These are phyloP conservation scores for Starmerella tilneyi DNA, from an alignment of 805 yeast genomes.

Conservation along the genomic window DNA sequence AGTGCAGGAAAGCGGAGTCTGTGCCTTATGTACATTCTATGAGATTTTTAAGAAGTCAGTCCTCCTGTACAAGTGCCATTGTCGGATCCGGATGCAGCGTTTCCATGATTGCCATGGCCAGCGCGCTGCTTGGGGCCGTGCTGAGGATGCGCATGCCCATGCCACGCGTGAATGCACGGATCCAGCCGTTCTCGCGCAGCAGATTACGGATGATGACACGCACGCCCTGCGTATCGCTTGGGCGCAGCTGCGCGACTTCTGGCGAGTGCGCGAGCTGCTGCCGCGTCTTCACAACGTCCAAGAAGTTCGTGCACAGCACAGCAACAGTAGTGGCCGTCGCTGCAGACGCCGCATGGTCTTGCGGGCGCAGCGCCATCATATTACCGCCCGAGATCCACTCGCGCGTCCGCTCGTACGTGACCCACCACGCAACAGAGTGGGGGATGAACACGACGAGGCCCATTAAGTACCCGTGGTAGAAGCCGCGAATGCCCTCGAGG, in stretches of 20 bases:
- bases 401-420: constrained; percentile 28
- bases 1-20: too few species aligned
- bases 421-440: constrained; percentile 38
- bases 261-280: constrained; percentile 37
- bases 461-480: constrained; percentile 61
- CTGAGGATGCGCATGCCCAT: constrained; percentile 32
- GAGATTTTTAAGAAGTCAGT: constrained; percentile 2
- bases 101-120: constrained; percentile 37
- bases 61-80: constrained; percentile 21
- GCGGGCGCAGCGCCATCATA: constrained; percentile 20
- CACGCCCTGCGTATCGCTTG: constrained; percentile 32
- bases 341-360: constrained; percentile 30
- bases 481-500: constrained; percentile 64
- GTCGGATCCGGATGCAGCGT: constrained; percentile 33
- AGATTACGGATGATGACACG: constrained; percentile 31
- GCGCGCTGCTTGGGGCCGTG: constrained; percentile 34
- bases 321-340: constrained; percentile 33
- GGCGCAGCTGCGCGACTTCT: constrained; percentile 33
- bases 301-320: constrained; percentile 32
- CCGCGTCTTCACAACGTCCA: constrained; percentile 38
- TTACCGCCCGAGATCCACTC: constrained; percentile 10
- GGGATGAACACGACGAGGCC: constrained; percentile 37
- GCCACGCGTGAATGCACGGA: constrained; percentile 32
- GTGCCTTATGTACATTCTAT: not conserved
- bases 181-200: constrained; percentile 32